Conservation (phyloP, 2,329 filamentous ascomycete species). For the Fusarium camptoceras region DNA sequence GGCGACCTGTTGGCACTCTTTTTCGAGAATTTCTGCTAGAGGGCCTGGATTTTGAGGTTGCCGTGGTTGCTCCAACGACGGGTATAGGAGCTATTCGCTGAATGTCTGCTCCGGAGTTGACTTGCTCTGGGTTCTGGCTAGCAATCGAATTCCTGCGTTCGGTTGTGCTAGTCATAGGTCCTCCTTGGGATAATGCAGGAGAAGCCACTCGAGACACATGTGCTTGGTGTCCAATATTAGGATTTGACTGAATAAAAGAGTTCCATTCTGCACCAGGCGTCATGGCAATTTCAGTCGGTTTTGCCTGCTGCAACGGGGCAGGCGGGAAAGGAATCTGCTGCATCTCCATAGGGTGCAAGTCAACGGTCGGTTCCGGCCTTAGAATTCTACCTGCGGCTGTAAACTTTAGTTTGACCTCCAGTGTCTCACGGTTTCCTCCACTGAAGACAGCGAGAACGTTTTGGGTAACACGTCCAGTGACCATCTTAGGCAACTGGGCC, state of each 20-base stretch:
- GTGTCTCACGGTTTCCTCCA: constrained; percentile 84
- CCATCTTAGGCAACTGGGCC: constrained; percentile 73
- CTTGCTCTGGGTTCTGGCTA: constrained; percentile 35
- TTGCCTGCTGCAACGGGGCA: constrained; percentile 9
- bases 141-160: constrained; percentile 46
- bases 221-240: constrained; percentile 58
- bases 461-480: constrained; percentile 90
- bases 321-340: constrained; percentile 2
- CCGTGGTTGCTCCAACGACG: constrained; percentile 42
- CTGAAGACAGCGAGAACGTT: constrained; percentile 87
- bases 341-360: constrained; percentile 35
- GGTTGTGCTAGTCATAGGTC: constrained; percentile 32
- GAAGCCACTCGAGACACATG: constrained; percentile 52
- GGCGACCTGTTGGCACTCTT: constrained; percentile 64
- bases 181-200: constrained; percentile 53
- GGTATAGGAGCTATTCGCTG: constrained; percentile 53
- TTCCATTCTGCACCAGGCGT: constrained; percentile 81
- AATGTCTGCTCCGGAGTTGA: constrained; percentile 46
- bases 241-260: constrained; percentile 79
- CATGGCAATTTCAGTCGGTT: constrained; percentile 52
- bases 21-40: constrained; percentile 68
- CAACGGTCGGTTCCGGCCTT: constrained; percentile 45
- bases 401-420: constrained; percentile 92
- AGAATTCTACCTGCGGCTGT: constrained; percentile 76
- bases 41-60: constrained; percentile 60